Conservation (phyloP, 2,329 filamentous ascomycete species). For the Xylaria hypoxylon region DNA sequence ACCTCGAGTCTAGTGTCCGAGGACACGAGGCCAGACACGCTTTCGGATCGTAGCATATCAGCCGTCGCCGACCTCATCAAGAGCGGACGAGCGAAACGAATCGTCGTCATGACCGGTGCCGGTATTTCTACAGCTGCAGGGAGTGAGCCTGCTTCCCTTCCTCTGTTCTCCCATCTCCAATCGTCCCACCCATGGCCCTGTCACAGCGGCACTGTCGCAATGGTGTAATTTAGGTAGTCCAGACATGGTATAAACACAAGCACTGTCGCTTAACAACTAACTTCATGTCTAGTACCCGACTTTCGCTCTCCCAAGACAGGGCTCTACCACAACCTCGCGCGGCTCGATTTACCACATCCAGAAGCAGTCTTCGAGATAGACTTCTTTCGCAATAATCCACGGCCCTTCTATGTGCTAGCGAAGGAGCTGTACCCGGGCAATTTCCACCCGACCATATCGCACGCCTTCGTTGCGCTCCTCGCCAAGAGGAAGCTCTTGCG, state of each 20-base stretch:
- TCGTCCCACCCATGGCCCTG: no score
- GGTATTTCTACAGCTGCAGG: constrained; percentile 83
- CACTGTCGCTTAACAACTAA: constrained; percentile 12
- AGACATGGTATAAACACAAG: neutral
- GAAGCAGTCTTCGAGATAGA: constrained; percentile 95
- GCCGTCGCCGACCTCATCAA: constrained; percentile 85
- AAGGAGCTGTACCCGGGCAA: constrained; percentile 92
- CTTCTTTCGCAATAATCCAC: constrained; percentile 86
- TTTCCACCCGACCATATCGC: constrained; percentile 88
- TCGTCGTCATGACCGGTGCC: constrained; percentile 92
- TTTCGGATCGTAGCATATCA: constrained; percentile 76
- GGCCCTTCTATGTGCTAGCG: constrained; percentile 92
- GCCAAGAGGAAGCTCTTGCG: constrained; percentile 80
- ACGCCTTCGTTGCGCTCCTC: constrained; percentile 87
- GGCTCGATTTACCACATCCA: constrained; percentile 85
- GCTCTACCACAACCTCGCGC: constrained; percentile 90
- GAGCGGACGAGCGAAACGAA: constrained; percentile 71
- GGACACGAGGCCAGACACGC: constrained; percentile 70
- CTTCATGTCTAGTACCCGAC: constrained; percentile 76
- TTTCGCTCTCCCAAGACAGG: constrained; percentile 94
- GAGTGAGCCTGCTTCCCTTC: constrained; percentile 57
- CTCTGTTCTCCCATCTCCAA: neutral
- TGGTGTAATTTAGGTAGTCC: no score
- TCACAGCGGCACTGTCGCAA: no score
- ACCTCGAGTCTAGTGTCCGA: constrained; percentile 75